Conservation (phyloP, 164 flowering plant genomes). For the Stephania japonica region DNA sequence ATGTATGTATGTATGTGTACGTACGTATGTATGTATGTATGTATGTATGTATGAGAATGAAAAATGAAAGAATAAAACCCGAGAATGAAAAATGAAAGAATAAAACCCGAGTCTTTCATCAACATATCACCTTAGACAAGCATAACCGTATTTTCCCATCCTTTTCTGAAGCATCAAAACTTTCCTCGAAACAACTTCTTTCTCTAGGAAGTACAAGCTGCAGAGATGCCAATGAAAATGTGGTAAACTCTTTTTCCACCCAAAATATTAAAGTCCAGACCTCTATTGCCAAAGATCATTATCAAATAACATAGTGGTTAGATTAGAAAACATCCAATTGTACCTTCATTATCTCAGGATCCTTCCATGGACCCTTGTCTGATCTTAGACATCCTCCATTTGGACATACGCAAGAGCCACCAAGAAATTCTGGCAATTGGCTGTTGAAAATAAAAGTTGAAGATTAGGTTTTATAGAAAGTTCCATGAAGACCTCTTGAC, state of each 20-base stretch:
- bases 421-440: conserved; percentile 86
- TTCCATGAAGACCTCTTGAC: neutral
- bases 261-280: neutral
- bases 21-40: no score
- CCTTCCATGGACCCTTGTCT: conserved; percentile 90
- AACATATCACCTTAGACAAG: conserved; percentile 35
- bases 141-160: conserved; percentile 33
- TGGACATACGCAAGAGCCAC: conserved; percentile 74
- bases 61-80: neutral
- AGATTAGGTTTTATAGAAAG: conserved; percentile 6
- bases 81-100: neutral
- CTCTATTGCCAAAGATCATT: neutral
- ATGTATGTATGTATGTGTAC: no score
- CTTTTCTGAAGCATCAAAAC: conserved; percentile 28
- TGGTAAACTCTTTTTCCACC: neutral
- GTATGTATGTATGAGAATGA: no score
- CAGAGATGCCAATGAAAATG: neutral
- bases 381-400: conserved; percentile 73
- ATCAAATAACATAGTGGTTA: neutral
- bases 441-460: conserved; percentile 32
- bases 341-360: conserved; percentile 77
- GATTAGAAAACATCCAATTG: neutral
- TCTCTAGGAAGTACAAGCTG: conserved; percentile 50
- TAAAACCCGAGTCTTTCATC: neutral
- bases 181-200: conserved; percentile 28